Percentiles rank a stretch among this genome's conserved stretches.
These are phyloP conservation scores for Coniochaeta sp. DNA, from an alignment of 2,329 filamentous ascomycete genomes.

Conservation along the genomic window DNA sequence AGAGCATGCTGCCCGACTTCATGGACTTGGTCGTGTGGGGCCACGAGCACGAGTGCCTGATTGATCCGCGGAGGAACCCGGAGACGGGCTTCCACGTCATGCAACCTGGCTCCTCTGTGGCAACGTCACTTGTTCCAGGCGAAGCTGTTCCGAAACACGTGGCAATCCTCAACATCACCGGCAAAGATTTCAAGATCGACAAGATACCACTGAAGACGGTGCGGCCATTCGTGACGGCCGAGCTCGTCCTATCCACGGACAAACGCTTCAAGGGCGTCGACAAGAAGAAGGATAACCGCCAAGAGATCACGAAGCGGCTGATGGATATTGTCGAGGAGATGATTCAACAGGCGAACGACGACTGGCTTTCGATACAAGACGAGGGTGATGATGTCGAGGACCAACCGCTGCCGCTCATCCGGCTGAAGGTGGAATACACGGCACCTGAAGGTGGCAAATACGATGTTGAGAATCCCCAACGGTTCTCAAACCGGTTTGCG, in stretches of 20 bases:
- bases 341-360: constrained; percentile 74
- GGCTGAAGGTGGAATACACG: constrained; percentile 85
- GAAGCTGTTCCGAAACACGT: constrained; percentile 91
- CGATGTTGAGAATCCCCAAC: constrained; percentile 89
- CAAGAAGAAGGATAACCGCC: constrained; percentile 74
- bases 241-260: constrained; percentile 72
- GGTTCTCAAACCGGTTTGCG: constrained; percentile 88
- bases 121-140: constrained; percentile 82
- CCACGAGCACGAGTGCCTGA: constrained; percentile 93
- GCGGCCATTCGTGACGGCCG: constrained; percentile 80
- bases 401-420: constrained; percentile 72
- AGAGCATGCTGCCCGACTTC: constrained; percentile 87
- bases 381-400: constrained; percentile 53
- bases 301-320: constrained; percentile 70
- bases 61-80: constrained; percentile 74
- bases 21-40: constrained; percentile 93
- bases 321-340: constrained; percentile 76
- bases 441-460: constrained; percentile 79
- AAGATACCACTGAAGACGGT: constrained; percentile 82
- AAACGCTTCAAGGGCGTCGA: constrained; percentile 70
- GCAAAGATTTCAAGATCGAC: constrained; percentile 72
- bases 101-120: constrained; percentile 93
- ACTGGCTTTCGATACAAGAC: constrained; percentile 76
- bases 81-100: constrained; percentile 93
- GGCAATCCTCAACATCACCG: constrained; percentile 75